Base-by-base conservation (phyloP, 2,329 filamentous ascomycete genomes). In the Lanzia echinophila region DNA sequence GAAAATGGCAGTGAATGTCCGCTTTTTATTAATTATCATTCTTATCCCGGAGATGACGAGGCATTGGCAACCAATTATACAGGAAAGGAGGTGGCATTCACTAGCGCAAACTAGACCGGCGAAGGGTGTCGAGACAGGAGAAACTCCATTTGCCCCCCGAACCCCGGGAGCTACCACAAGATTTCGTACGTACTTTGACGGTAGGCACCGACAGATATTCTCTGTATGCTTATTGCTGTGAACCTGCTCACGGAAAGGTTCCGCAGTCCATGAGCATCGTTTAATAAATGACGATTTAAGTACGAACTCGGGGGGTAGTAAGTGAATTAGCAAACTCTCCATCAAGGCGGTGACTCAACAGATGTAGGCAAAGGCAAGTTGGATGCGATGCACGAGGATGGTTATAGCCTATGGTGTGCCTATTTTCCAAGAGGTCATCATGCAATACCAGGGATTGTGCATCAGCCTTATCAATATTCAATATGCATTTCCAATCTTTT, bases 381-480 rank as follows among this genome's bases (percentile, higher is more conserved):
- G 33, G 1, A 46, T 38, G 19, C 31, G 22, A 52, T 52, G 22
- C 50, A 41, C 17, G 38, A 31, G 42, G 32, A 33, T 17, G 12
- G 49, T 22, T 44, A 4, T 31, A 28, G 15, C 43, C 32, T 28
- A 36, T 45, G 17, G 24, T 31, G 38, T 17, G 7, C 28, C 13
- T 20, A 8, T 28, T 47, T 19, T 39, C 33, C 34, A 19, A 32
- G 28, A 17, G 20, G 22, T 33, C 34, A 53, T 53, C 34, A 53
- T 53, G 50, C 50, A 47, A 39, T 15, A n/a, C 11, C 50, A 53
- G 43, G 50, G 50, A 20, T 53, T 6, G 36, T 41, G 13, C 43
- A 47, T 53, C 42, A 53, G 50, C 50, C 34, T 47, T 52, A 47
- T 39, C 43, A 41, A 47, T 39, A 39, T 11, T 41, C 13, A 47